phyloP scores from a whole-genome alignment of 441 rosid genomes.

The Populus trichocarpa region DNA sequence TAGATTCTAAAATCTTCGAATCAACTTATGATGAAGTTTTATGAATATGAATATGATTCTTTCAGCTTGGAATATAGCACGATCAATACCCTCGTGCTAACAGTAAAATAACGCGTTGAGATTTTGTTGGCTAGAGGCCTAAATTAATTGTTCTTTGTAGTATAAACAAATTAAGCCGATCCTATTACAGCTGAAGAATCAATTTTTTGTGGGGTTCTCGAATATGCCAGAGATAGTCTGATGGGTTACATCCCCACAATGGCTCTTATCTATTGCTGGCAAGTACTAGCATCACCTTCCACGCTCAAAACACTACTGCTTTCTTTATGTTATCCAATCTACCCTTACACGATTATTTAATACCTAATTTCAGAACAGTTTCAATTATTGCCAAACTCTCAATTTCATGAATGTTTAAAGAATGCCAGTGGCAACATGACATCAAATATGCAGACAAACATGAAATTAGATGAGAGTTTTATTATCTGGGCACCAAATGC shows the following conservation, averaged over 20 bases:
- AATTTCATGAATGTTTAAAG: background rate
- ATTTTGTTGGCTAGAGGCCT: background rate
- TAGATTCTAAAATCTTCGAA: no score
- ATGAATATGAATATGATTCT: background rate
- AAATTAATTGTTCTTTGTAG: background rate
- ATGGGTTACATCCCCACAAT: background rate
- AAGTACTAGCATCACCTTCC: background rate
- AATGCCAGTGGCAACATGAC: background rate
- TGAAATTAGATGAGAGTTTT: background rate
- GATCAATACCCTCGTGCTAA: background rate
- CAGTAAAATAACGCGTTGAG: background rate
- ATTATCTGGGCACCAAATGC: background rate
- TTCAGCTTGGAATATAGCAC: background rate
- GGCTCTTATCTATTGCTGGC: no score
- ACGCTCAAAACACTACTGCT: background rate
- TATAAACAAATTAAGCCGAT: background rate
- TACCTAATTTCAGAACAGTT: background rate
- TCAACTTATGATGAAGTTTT: no score
- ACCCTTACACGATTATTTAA: background rate
- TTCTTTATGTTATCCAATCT: background rate
- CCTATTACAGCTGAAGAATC: background rate
- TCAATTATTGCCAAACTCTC: background rate
- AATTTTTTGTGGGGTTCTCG: background rate
- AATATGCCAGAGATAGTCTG: background rate
- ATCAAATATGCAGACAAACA: background rate